Conservation (phyloP, 2,329 filamentous ascomycete species). For the Dactylonectria macrodidyma region DNA sequence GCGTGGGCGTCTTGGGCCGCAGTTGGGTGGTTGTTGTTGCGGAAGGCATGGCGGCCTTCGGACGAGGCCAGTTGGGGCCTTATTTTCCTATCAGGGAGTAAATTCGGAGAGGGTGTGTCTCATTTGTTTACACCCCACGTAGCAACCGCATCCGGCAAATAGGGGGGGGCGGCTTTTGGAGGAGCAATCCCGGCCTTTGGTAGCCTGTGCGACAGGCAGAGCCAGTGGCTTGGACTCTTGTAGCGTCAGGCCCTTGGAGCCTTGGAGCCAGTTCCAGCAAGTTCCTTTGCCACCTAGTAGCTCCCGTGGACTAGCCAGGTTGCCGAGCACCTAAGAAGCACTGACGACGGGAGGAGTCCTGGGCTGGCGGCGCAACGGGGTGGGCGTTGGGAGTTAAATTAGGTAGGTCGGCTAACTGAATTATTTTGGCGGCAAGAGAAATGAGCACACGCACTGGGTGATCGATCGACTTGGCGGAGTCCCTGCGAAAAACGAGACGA, state of each 20-base stretch:
- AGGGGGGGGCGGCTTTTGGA: slow-evolving; percentile 44
- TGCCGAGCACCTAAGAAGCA: slow-evolving; percentile 31
- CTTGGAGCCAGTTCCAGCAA: neutral
- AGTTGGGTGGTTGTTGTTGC: slow-evolving; percentile 39
- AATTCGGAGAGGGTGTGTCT: slow-evolving; percentile 46
- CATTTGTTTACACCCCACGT: slow-evolving; percentile 51
- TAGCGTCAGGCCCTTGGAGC: neutral
- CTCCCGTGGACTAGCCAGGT: slow-evolving; percentile 32
- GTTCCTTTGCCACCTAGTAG: slow-evolving; percentile 24
- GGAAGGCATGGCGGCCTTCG: slow-evolving; percentile 46
- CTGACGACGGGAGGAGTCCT: slow-evolving; percentile 5
- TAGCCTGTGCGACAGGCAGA: slow-evolving; percentile 5
- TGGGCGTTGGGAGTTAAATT: slow-evolving; percentile 22
- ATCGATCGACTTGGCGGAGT: slow-evolving; percentile 16
- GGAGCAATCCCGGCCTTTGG: slow-evolving; percentile 35
- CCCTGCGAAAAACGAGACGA: slow-evolving; percentile 1
- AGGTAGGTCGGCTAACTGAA: slow-evolving; percentile 13
- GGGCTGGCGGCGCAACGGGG: slow-evolving; percentile 9
- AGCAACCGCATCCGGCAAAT: slow-evolving; percentile 43
- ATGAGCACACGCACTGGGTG: slow-evolving; percentile 19
- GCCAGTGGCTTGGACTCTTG: neutral
- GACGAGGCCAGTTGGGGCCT: slow-evolving; percentile 42
- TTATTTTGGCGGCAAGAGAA: slow-evolving; percentile 22
- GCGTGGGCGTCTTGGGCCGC: slow-evolving; percentile 39
- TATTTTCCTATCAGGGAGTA: slow-evolving; percentile 41